Evolutionary conservation across 2,329 filamentous ascomycete genomes (phyloP).

Genomic region (Didymella pinodella): DNA sequence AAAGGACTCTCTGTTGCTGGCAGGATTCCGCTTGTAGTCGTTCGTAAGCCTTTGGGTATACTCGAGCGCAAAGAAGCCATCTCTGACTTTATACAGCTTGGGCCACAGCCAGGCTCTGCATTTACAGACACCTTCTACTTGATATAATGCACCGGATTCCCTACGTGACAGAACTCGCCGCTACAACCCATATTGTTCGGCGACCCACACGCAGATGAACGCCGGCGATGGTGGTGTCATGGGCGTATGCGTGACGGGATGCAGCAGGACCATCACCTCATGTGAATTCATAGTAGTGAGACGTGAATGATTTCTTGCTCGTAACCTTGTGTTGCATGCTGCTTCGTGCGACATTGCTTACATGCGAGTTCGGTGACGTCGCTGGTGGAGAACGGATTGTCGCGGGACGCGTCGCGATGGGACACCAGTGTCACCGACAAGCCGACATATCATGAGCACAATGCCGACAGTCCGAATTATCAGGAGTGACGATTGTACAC

Average conservation of each 20-base stretch:
- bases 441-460: constrained; percentile 5
- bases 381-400: not conserved
- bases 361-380: constrained; percentile 11
- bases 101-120: not conserved
- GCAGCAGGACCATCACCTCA: not conserved
- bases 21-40: no score
- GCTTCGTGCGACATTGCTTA: constrained; percentile 14
- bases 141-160: not conserved
- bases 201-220: constrained; percentile 3
- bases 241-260: not conserved
- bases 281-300: not conserved
- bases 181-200: constrained; percentile 5
- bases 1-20: not conserved
- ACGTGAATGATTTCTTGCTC: not conserved
- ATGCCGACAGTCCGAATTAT: constrained; percentile 8
- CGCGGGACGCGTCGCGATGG: not conserved
- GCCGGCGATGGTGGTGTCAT: not conserved
- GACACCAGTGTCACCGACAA: constrained; percentile 6
- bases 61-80: not conserved
- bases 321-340: not conserved
- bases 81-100: not conserved
- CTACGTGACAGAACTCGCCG: not conserved
- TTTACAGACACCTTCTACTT: not conserved
- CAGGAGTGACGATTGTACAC: constrained; percentile 15
- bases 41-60: not conserved